Evolutionary conservation across 106 monocot genomes (phyloP).

Genomic region (Dioscorea zingiberensis): DNA sequence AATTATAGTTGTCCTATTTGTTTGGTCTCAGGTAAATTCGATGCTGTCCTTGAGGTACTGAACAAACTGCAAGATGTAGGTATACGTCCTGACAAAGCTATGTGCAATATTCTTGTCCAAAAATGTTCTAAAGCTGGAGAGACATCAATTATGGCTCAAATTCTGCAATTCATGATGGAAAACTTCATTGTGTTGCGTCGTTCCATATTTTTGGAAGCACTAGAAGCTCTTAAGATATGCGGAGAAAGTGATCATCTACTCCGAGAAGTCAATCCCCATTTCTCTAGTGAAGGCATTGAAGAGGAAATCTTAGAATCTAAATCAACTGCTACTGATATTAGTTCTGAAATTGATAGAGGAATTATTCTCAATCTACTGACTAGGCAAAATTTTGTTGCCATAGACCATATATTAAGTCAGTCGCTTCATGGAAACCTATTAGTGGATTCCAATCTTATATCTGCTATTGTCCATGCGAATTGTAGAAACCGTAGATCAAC

Average conservation of each 20-base stretch:
- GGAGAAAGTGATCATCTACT: conserved; percentile 57
- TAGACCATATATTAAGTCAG: conserved; percentile 39
- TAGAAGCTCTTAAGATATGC: conserved; percentile 37
- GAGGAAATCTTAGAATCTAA: conserved; percentile 20
- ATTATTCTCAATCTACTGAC: conserved; percentile 49
- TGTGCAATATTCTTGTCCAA: conserved; percentile 75
- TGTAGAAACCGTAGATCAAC: conserved; percentile 23
- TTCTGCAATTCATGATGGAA: conserved; percentile 77
- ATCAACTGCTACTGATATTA: conserved; percentile 14
- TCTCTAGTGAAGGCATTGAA: conserved; percentile 51
- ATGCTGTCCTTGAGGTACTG: conserved; percentile 60
- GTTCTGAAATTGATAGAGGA: conserved; percentile 30
- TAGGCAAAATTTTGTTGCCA: conserved; percentile 40
- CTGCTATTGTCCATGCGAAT: conserved; percentile 37
- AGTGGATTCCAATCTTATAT: conserved; percentile 41
- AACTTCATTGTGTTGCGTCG: conserved; percentile 67
- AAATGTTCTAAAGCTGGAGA: conserved; percentile 66
- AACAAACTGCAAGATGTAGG: conserved; percentile 64
- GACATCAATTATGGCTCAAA: conserved; percentile 39
- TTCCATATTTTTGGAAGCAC: conserved; percentile 65
- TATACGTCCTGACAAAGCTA: conserved; percentile 68
- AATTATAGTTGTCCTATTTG: no score
- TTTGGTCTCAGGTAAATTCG: conserved; percentile 50
- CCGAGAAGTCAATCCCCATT: conserved; percentile 76
- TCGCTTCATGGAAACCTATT: conserved; percentile 25